Evolutionary conservation across 2,329 filamentous ascomycete species (phyloP), one percentile per base, ranked within the genome.

Genomic region (Trematosphaeria pertusa): DNA sequence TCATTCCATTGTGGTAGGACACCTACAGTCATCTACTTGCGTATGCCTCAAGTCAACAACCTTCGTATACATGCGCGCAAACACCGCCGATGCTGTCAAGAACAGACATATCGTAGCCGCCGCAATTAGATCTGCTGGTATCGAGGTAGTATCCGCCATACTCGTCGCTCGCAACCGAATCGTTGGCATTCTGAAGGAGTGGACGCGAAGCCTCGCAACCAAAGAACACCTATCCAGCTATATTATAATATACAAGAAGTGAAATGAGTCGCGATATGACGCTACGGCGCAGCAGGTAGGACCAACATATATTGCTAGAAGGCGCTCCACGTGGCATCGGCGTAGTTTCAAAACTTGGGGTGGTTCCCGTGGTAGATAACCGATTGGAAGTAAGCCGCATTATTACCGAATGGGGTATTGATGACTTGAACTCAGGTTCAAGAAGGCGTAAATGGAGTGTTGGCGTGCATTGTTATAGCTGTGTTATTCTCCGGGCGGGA

Each of bases 1-100:
- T 24, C n/a, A 12, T 32, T 4, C 4, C 3, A 32, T n/a, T n/a
- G 19, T 24, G 17, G 17, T 17, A 14, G 30, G n/a, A n/a, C 6
- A 50, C 50, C 38, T 34, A 53, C 50, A 47, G 40, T 53, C 50
- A 28, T 53, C 50, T 33, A 53, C 28, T n/a, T 47, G 50, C 14
- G 47, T 18, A 37, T 37, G 37, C 14, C 36, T 37, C 5, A 49
- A 9, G 31, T 53, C 46, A 9, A 49, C 33, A 10, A 26, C 39
- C n/a, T 41, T 53, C 19, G 41, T 47, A 18, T 49, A 53, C 2
- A 43, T 38, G 35, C 46, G 36, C 46, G 39, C 39, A 14, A 37
- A 41, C 17, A 49, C 43, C 10, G 50, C 50, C 18, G 37, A 22
- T 20, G 31, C 26, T 12, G 50, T 47, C 21, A 53, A 43, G 37